phyloP scores from a whole-genome alignment of 1,139 yeast genomes.

The Protomyces lactucae-debilis region DNA sequence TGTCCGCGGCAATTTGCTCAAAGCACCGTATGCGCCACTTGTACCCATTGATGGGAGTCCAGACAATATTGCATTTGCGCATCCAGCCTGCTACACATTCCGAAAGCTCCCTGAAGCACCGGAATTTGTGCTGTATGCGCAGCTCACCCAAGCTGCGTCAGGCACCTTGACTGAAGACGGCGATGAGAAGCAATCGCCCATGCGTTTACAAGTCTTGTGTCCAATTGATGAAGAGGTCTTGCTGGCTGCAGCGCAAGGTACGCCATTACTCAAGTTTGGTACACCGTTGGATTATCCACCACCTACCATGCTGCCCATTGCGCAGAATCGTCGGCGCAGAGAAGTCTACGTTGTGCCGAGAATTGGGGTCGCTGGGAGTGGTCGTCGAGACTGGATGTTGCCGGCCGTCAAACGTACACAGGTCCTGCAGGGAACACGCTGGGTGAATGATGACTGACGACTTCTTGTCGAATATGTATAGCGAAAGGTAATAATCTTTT shows the following conservation, averaged over 20 bases:
- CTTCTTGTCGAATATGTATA: not conserved
- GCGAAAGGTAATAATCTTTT: not conserved
- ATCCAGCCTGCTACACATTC: conserved; percentile 23
- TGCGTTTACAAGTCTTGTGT: conserved; percentile 20
- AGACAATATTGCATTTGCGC: conserved; percentile 24
- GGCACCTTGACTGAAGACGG: not conserved
- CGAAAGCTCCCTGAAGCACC: conserved; percentile 25
- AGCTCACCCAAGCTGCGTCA: conserved; percentile 1
- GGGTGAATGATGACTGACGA: conserved; percentile 3
- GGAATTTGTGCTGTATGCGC: conserved; percentile 20
- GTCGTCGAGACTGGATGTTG: conserved; percentile 26
- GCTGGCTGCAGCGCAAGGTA: conserved; percentile 19
- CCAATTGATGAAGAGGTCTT: conserved; percentile 15
- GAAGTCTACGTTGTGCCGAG: conserved; percentile 26
- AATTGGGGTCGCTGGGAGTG: conserved; percentile 22
- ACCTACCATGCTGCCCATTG: not conserved
- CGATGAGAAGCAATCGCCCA: not conserved
- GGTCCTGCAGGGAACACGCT: conserved; percentile 1
- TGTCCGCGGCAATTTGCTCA: conserved; percentile 14
- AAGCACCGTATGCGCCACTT: conserved; percentile 24
- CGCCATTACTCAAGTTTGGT: conserved; percentile 25
- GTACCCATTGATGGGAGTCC: conserved; percentile 15
- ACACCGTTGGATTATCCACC: conserved; percentile 20
- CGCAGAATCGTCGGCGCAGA: conserved; percentile 6
- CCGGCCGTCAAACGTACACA: conserved; percentile 26